Base-by-base conservation (phyloP, 371 early-diverging fungal genomes). In the Mucor circinelloides region DNA sequence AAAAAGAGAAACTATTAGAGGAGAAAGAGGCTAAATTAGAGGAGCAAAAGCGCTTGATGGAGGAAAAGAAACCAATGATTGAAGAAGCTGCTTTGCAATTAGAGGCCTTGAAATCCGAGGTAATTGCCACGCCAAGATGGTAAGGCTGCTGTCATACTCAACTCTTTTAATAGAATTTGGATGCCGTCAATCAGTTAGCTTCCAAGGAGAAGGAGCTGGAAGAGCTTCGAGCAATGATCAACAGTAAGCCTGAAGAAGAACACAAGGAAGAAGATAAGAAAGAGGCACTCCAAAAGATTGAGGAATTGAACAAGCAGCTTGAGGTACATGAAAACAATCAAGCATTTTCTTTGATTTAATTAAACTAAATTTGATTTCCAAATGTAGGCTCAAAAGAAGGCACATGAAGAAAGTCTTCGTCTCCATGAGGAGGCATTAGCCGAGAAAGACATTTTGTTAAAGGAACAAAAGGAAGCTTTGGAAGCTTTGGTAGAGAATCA, bases 141-240 rank as follows among this genome's bases (percentile, higher is more conserved):
- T 28, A 6, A 46, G 19, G 32, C 9, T 23, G 25, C 3, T 17
- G 27, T 15, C n/a, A 34, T 31, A 54, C 17, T 28, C 31, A 50
- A 52, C 23, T 25, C 8, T 60, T 32, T 54, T 34, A 50, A 42
- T 65, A 83, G 83, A 83, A 83, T 44, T 61, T 77, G 44, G 75
- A 80, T 28, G 77, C 81, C 9, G 72, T 79, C 21, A 66, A 56
- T 36, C 77, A 73, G 55, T 56, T 83, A 27, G 76, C 79, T 6
- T 64, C 66, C 7, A 76, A 77, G 34, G 83, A 83, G 40, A 73
- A 78, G 57, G 83, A 83, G 34, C 58, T 83, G 10, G 81, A 77
- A 28, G 67, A 62, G 25, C 60, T 83, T 19, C 69, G 76, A 28
- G 50, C 65, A 1, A 48, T 75, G 32, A 72, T 76, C 17, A 32